These are phyloP conservation scores for Eucalyptus virginea DNA, from an alignment of 345 rosid species.

Conservation along the genomic window DNA sequence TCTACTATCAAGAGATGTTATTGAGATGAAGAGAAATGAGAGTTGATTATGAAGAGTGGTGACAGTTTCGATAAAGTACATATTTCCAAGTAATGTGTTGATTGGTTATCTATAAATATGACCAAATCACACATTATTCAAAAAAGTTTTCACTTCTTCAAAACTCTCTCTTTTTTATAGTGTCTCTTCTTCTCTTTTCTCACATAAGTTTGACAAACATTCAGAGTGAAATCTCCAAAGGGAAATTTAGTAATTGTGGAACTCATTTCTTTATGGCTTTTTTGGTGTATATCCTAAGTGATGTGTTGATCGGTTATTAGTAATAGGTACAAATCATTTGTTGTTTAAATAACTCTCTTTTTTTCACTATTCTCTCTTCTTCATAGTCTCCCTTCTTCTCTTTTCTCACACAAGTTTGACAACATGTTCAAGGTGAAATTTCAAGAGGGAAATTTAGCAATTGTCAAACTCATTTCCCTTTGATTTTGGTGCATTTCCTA, in stretches of 20 bases:
- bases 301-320: neutral
- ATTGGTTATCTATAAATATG: neutral
- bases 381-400: neutral
- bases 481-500: neutral
- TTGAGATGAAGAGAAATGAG: neutral
- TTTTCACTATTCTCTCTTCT: neutral
- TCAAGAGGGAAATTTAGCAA: neutral
- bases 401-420: neutral
- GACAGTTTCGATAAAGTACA: neutral
- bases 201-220: neutral
- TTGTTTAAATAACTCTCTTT: neutral
- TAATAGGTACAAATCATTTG: neutral
- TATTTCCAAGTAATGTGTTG: neutral
- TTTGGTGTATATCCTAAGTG: neutral
- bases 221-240: accelerated
- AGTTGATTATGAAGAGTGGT: neutral
- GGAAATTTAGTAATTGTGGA: neutral
- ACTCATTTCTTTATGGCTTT: neutral
- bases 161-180: neutral
- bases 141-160: neutral
- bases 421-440: neutral
- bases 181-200: neutral
- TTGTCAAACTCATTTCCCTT: accelerated
- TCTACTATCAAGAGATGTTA: neutral
- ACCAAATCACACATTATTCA: neutral